Evolutionary conservation across 108 stramenopile genomes (phyloP), one percentile per base, ranked within the genome.

Genomic region (Nannochloropsis oceanica): DNA sequence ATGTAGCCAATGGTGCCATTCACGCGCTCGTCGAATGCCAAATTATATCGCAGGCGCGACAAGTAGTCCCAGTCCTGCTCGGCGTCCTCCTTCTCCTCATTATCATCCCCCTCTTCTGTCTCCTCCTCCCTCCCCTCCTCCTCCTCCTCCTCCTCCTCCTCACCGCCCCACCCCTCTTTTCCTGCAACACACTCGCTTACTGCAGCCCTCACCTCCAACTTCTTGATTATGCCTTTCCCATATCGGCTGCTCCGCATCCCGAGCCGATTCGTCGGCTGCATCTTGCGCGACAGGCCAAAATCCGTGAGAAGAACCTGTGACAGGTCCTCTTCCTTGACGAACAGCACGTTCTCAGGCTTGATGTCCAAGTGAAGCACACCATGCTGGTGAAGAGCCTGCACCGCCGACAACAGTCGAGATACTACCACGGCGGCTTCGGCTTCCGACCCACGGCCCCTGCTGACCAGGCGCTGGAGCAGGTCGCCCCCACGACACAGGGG

Each of bases 1-100:
- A 86, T 86, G 42, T 86, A 86, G n/a, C 86, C 86, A 26, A 86
- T 59, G 43, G 86, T 86, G 22, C 86, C 86, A 83, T 82, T 81
- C 26, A 86, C 27, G 27, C 79, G 25, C 20, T 86, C 81, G n/a
- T 44, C 26, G 25, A 82, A 46, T 24, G 79, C 44, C 79, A 43
- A 8, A 24, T 43, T 82, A 22, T 43, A 82, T 12, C 43, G 81
- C 34, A 82, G 43, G 42, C 81, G 42, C 34, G 43, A 82, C n/a
- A 43, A 82, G 81, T 43, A 82, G 11, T 82, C 34, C n/a, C 81
- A 22, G 7, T 82, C 81, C 34, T 43, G 81, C 18, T 24, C 44
- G 44, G 44, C 20, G 59, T n/a, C 59, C 22, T 18, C 59, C 22
- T n/a, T 9, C 8, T 73, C 59, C 18, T 73, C 59, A 7, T 73